phyloP scores from a whole-genome alignment of 352 stramenopile genomes.

The Lagenidium sp. region DNA sequence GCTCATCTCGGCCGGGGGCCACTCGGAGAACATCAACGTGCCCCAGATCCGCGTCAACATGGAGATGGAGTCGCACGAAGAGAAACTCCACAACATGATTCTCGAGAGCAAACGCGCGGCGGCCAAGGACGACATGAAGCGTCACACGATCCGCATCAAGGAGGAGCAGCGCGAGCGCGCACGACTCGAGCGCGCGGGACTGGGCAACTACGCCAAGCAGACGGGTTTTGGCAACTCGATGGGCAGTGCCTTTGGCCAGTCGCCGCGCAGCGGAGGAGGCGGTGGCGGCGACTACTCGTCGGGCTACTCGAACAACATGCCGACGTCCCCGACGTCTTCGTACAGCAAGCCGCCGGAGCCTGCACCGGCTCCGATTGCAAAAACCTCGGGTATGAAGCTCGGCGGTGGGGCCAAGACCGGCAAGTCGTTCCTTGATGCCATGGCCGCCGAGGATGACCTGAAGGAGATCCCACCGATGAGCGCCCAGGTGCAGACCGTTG shows the following conservation, averaged over 20 bases:
- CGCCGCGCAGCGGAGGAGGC: conserved; percentile 32
- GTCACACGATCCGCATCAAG: conserved; percentile 81
- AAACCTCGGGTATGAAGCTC: conserved; percentile 29
- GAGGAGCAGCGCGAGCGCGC: conserved; percentile 81
- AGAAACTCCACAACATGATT: conserved; percentile 98
- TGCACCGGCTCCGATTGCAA: conserved; percentile 33
- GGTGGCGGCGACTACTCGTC: conserved; percentile 23
- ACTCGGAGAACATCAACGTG: conserved; percentile 94
- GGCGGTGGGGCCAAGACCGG: conserved; percentile 37
- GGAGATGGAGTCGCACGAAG: conserved; percentile 99
- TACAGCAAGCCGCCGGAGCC: conserved; percentile 41
- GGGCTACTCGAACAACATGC: conserved; percentile 19
- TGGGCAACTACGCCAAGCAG: conserved; percentile 46
- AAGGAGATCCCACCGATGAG: conserved; percentile 85
- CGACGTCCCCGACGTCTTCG: conserved; percentile 63
- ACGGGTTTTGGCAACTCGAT: conserved; percentile 69
- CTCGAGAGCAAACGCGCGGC: conserved; percentile 92
- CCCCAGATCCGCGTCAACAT: conserved; percentile 95
- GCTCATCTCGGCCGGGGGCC: conserved; percentile 95
- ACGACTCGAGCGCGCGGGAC: conserved; percentile 59
- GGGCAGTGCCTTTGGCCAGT: conserved; percentile 54
- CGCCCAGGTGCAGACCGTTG: conserved; percentile 40
- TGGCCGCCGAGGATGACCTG: conserved; percentile 77
- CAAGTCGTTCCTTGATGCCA: conserved; percentile 82
- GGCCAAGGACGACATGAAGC: conserved; percentile 86